A percentile compares a stretch with the other conserved stretches of the same genome.
These are phyloP conservation scores for Raphanus sativus DNA, from an alignment of 345 rosid species.

Conservation along the genomic window DNA sequence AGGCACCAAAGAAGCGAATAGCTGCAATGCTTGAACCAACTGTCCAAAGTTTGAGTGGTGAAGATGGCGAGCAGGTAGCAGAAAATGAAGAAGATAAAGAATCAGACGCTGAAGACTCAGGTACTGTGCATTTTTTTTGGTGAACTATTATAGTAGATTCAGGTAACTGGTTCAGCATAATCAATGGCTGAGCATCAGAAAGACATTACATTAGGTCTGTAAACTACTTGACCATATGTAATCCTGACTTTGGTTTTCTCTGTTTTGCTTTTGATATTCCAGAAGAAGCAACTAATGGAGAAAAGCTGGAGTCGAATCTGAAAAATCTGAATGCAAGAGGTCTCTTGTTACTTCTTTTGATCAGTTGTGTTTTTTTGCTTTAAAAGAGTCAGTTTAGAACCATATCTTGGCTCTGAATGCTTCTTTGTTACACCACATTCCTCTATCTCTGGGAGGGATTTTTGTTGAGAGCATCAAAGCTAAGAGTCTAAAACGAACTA, in stretches of 20 bases:
- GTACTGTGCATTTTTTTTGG: slow-evolving; percentile 38
- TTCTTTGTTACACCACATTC: neutral
- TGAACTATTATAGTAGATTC: slow-evolving; percentile 6
- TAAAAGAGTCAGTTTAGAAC: slow-evolving; percentile 1
- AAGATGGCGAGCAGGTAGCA: slow-evolving; percentile 51
- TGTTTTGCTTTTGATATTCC: slow-evolving; percentile 16
- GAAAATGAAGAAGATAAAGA: slow-evolving; percentile 58
- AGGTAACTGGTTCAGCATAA: slow-evolving; percentile 5
- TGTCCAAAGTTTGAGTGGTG: slow-evolving; percentile 60
- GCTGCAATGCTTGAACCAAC: slow-evolving; percentile 77
- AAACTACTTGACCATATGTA: slow-evolving; percentile 1
- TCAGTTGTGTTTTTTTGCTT: neutral
- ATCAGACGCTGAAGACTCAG: slow-evolving; percentile 57
- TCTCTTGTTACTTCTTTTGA: slow-evolving; percentile 13
- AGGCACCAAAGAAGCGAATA: slow-evolving; percentile 71
- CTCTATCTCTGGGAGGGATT: neutral
- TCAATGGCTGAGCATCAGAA: neutral
- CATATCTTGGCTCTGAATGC: neutral
- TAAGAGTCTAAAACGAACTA: neutral
- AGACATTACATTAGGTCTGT: neutral
- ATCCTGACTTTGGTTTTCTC: slow-evolving; percentile 3
- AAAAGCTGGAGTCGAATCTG: slow-evolving; percentile 70
- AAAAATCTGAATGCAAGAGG: slow-evolving; percentile 76
- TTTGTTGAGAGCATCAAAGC: neutral
- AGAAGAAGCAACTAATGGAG: slow-evolving; percentile 51